Base-by-base conservation (phyloP, 805 yeast species). In the Candida ascalaphidarum region DNA sequence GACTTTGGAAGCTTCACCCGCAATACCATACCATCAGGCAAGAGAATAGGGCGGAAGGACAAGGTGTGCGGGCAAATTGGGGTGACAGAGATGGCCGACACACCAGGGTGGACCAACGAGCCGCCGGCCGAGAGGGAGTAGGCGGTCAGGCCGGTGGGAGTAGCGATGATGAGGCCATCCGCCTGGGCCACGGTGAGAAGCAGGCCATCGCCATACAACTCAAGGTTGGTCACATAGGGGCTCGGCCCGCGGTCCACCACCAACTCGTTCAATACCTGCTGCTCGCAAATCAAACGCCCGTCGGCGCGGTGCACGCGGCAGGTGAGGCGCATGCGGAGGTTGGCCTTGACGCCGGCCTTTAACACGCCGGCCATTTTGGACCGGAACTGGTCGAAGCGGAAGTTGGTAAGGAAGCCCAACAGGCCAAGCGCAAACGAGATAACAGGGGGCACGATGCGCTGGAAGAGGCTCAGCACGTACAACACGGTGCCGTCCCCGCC, bases 71-170 rank as follows among this genome's bases (percentile, higher is more conserved):
- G 96, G 50, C 97, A 89, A 34, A 89, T 86, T 1, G 97, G 97
- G 0, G 97, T 86, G 5, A 89, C 86, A 31, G 86, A 77, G 17
- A 88, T 82, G 7, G 95, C 95, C 35, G 86, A 80, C 11, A 89
- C 94, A 18, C 84, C 86, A 0, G 97, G 96, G 44, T 88, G 96
- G 4, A 89, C 95, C 27, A 89, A 66, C 1, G 95, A 80, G 1
- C 97, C 97, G 10, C 96, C 96, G 0, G 97, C 96, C 24, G 94
- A 80, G 27, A 89, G 62, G 1, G 96, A 86, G 52, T 89, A 89
- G 0, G 97, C 97, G 0, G 97, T 89, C 2, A 96, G 85, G 0
- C 96, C 96, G 0, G 96, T 86, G 3, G 96, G 96, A 0, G 96
- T 86, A 1, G 95, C 94, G 19, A 88, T 68, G 31, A 89, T 88